Percentiles rank a stretch among this genome's conserved stretches.
These are phyloP conservation scores for Chytridium lagenaria DNA, from an alignment of 371 early-diverging fungal genomes.

Conservation along the genomic window DNA sequence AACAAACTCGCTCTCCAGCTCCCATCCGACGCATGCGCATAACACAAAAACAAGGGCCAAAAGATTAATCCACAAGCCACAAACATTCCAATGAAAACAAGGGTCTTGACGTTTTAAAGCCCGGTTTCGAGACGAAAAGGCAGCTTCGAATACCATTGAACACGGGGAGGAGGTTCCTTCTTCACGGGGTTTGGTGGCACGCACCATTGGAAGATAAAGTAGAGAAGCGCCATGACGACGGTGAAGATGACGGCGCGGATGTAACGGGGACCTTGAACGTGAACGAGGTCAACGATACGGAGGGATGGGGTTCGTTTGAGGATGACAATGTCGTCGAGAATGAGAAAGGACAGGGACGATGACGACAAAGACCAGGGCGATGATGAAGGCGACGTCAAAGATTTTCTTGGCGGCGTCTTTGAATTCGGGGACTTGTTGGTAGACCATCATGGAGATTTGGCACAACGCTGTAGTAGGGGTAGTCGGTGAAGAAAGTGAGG, in stretches of 20 bases:
- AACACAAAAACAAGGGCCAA: slow-evolving; percentile 23
- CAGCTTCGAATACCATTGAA: background rate
- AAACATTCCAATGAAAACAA: slow-evolving; percentile 2
- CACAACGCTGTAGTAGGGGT: slow-evolving; percentile 17
- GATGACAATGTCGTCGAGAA: slow-evolving; percentile 2
- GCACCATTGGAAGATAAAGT: slow-evolving; percentile 3
- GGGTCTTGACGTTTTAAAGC: slow-evolving; percentile 4
- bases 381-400: background rate
- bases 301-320: background rate
- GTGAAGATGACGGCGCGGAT: slow-evolving; percentile 5
- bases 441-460: background rate
- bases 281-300: slow-evolving; percentile 6
- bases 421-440: background rate
- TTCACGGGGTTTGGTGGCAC: background rate
- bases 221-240: slow-evolving; percentile 10
- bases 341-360: background rate
- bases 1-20: too few relatives aligned
- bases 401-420: background rate
- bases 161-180: slow-evolving; percentile 4
- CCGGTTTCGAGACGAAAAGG: background rate
- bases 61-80: slow-evolving; percentile 16
- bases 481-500: background rate
- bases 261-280: slow-evolving; percentile 2
- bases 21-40: slow-evolving; percentile 1
- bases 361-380: background rate